Evolutionary conservation across 148 eudicot species (phyloP).

Genomic region (Cornus controversa): DNA sequence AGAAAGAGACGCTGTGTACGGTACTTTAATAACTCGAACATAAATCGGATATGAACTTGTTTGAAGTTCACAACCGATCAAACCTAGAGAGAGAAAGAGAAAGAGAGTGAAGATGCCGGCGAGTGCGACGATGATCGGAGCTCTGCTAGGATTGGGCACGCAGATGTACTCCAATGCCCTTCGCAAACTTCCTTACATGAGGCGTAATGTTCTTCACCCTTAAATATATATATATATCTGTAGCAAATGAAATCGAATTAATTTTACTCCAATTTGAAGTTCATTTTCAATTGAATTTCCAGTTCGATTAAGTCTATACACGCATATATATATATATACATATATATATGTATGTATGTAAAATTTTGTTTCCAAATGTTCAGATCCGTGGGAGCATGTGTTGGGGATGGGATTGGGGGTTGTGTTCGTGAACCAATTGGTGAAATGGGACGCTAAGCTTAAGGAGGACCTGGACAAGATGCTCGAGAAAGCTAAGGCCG

Average conservation of each 20-base stretch:
- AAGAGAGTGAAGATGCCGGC: slow-evolving; percentile 51
- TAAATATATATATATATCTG: not conserved
- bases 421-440: slow-evolving; percentile 74
- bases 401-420: slow-evolving; percentile 93
- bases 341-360: not conserved
- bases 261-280: not conserved
- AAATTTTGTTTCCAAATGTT: not conserved
- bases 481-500: slow-evolving; percentile 86
- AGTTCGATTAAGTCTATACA: not conserved
- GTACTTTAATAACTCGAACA: not conserved
- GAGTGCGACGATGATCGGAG: slow-evolving; percentile 88
- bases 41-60: not conserved
- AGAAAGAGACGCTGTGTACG: no score
- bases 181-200: slow-evolving; percentile 97
- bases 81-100: slow-evolving; percentile 15
- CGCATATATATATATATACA: not conserved
- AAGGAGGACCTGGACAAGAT: slow-evolving; percentile 81
- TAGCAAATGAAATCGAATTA: not conserved
- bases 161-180: slow-evolving; percentile 99
- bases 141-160: slow-evolving; percentile 78
- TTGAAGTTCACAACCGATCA: not conserved
- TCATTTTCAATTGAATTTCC: not conserved
- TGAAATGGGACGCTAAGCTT: slow-evolving; percentile 82
- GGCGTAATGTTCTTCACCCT: slow-evolving; percentile 50
- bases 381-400: slow-evolving; percentile 99